phyloP scores from a whole-genome alignment of 192 early-diverging fungal species.

The Entomortierella parvispora region DNA sequence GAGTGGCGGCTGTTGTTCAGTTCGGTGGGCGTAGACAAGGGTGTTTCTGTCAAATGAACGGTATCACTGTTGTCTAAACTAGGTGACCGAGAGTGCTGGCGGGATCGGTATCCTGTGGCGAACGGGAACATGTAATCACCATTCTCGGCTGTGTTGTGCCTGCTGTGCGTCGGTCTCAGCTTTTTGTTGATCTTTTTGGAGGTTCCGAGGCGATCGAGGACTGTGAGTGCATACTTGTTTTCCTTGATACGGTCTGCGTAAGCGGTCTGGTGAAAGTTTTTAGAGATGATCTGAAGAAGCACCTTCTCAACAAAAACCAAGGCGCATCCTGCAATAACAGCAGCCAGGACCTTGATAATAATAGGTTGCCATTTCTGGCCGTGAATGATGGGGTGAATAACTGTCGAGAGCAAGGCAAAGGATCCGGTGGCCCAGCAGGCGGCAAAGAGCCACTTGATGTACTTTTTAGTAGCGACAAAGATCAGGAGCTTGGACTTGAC shows the following conservation, averaged over 20 bases:
- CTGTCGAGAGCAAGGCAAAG: slow-evolving; percentile 64
- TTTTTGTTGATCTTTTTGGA: slow-evolving; percentile 53
- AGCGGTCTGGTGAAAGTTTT: slow-evolving; percentile 69
- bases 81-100: slow-evolving; percentile 38
- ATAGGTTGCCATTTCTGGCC: slow-evolving; percentile 58
- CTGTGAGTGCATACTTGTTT: slow-evolving; percentile 67
- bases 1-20: slow-evolving; percentile 19
- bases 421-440: slow-evolving; percentile 59
- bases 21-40: slow-evolving; percentile 36
- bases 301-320: slow-evolving; percentile 70
- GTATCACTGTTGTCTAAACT: slow-evolving; percentile 36
- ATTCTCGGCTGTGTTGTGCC: slow-evolving; percentile 43
- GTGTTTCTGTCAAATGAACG: slow-evolving; percentile 30
- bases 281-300: slow-evolving; percentile 69
- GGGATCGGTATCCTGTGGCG: slow-evolving; percentile 32
- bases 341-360: slow-evolving; percentile 63
- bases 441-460: slow-evolving; percentile 65
- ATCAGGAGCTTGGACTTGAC: slow-evolving; percentile 63
- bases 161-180: slow-evolving; percentile 21
- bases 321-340: slow-evolving; percentile 58
- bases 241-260: slow-evolving; percentile 72
- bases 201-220: slow-evolving; percentile 66
- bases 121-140: slow-evolving; percentile 34
- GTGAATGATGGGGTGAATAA: slow-evolving; percentile 54
- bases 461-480: slow-evolving; percentile 64